Evolutionary conservation across 305 asterid genomes (phyloP).

Genomic region (Fraxinus floribunda): DNA sequence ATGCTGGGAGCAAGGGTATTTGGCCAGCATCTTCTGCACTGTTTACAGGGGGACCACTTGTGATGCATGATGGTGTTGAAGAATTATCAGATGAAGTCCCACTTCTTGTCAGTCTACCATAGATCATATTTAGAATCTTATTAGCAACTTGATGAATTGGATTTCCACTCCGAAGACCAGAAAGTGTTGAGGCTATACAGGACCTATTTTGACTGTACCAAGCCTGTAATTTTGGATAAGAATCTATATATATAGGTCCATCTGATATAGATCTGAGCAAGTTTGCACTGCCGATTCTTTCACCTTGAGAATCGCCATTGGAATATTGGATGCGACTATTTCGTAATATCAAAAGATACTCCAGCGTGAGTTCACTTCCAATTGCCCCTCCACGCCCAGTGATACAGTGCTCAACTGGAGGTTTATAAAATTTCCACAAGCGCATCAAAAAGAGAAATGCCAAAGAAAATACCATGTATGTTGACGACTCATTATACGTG

Average conservation of each 20-base stretch:
- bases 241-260: conserved; percentile 30
- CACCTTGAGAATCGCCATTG: conserved; percentile 8
- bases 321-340: conserved; percentile 23
- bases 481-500: conserved; percentile 14
- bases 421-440: conserved; percentile 32
- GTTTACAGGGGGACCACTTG: conserved; percentile 20
- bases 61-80: conserved; percentile 7
- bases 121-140: conserved; percentile 23
- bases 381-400: conserved; percentile 22
- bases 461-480: conserved; percentile 27
- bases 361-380: conserved; percentile 32
- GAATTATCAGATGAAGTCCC: conserved; percentile 17
- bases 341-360: conserved; percentile 29
- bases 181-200: conserved; percentile 33
- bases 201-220: conserved; percentile 32
- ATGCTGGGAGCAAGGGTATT: conserved; percentile 25
- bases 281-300: conserved; percentile 4
- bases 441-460: conserved; percentile 31
- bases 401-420: conserved; percentile 26
- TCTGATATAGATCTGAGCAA: conserved; percentile 1
- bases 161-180: conserved; percentile 30
- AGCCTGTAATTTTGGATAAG: conserved; percentile 26
- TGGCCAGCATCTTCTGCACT: conserved; percentile 23
- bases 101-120: conserved; percentile 22
- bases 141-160: conserved; percentile 32